These are phyloP conservation scores for Serendipita sp. DNA, from an alignment of 768 basidiomycete species.

Conservation along the genomic window DNA sequence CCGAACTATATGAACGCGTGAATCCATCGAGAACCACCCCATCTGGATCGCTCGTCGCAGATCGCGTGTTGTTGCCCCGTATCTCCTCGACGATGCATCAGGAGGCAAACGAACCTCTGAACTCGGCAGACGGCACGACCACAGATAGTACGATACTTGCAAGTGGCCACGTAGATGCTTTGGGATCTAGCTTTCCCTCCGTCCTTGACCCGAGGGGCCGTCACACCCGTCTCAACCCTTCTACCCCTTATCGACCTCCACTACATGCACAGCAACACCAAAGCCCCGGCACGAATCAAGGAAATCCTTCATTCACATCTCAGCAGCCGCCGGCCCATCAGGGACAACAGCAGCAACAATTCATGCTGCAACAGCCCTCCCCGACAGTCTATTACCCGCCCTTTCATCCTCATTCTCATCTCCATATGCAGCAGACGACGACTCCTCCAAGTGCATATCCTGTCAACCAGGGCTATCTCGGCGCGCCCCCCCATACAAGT, in stretches of 20 bases:
- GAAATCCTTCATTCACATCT: not conserved
- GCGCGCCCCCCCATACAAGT: not conserved
- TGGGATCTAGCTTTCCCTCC: not conserved
- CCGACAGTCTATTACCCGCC: slow-evolving; percentile 3
- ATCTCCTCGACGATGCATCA: too few relatives aligned
- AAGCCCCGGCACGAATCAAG: not conserved
- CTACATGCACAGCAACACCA: not conserved
- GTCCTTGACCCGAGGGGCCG: not conserved
- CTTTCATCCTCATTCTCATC: not conserved
- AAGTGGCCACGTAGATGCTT: not conserved
- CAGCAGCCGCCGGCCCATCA: not conserved
- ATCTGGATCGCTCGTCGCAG: too few relatives aligned
- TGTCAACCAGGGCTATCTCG: not conserved
- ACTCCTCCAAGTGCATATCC: not conserved
- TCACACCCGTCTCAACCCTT: not conserved
- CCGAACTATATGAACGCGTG: too few relatives aligned
- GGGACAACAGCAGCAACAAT: not conserved
- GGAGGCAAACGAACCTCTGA: too few relatives aligned
- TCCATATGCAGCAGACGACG: not conserved
- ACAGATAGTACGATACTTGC: not conserved
- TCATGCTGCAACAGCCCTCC: not conserved
- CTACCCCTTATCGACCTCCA: not conserved
- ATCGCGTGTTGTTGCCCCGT: too few relatives aligned
- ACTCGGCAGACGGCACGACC: not conserved
- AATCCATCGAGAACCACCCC: too few relatives aligned